Conservation (phyloP, 768 basidiomycete genomes). For the Boletus subparvulus region DNA sequence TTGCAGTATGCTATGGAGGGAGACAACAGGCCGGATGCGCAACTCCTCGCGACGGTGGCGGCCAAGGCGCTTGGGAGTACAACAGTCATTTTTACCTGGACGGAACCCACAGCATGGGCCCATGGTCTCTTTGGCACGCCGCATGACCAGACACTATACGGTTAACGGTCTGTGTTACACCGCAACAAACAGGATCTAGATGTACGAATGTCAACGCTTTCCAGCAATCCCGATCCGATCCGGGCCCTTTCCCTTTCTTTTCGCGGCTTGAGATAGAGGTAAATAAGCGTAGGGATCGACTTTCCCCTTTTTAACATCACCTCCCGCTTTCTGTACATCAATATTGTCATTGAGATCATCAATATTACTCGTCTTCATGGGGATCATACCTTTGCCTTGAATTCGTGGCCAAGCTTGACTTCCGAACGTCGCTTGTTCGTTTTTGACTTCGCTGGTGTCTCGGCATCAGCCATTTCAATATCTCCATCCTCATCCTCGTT, state of each 20-base stretch:
- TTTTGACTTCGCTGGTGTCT: constrained; percentile 42
- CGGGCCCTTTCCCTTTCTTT: constrained; percentile 50
- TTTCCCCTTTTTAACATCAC: constrained; percentile 85
- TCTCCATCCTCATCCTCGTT: constrained; percentile 60
- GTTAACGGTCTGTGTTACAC: constrained; percentile 36
- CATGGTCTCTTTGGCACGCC: constrained; percentile 65
- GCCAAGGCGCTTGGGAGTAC: constrained; percentile 48
- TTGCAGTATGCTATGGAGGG: constrained; percentile 81
- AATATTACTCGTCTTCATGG: neutral
- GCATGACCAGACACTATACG: constrained; percentile 72
- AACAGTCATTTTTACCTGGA: constrained; percentile 42
- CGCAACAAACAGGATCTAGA: neutral
- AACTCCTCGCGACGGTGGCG: constrained; percentile 54
- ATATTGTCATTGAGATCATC: constrained; percentile 4
- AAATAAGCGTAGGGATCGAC: constrained; percentile 94
- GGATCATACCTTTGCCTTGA: constrained; percentile 85
- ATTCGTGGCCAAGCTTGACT: constrained; percentile 76
- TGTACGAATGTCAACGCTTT: constrained; percentile 45
- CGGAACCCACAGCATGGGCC: constrained; percentile 63
- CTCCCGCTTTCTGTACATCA: constrained; percentile 77
- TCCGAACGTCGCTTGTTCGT: constrained; percentile 56
- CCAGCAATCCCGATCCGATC: constrained; percentile 58
- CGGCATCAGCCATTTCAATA: constrained; percentile 75
- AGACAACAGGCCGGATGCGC: constrained; percentile 75
- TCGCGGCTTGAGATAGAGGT: constrained; percentile 78